Evolutionary conservation across 2,329 filamentous ascomycete species (phyloP).

Genomic region (Periconia digitata): DNA sequence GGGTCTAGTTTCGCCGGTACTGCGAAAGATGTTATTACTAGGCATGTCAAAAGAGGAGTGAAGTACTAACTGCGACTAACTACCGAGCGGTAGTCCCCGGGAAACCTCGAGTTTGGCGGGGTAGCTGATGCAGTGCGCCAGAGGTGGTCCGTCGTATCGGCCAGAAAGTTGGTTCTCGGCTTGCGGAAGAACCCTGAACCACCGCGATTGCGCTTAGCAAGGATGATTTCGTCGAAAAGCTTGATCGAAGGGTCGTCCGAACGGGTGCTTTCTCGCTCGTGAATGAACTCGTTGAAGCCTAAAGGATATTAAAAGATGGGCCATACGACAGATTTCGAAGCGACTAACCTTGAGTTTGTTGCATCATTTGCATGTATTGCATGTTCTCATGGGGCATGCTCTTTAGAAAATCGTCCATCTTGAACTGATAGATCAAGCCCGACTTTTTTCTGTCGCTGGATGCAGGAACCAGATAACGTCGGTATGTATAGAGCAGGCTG

Average conservation of each 20-base stretch:
- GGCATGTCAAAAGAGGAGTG: constrained; percentile 56
- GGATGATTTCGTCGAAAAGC: constrained; percentile 81
- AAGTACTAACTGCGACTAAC: constrained; percentile 54
- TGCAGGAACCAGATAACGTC: constrained; percentile 62
- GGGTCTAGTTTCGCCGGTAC: constrained; percentile 83
- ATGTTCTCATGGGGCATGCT: constrained; percentile 66
- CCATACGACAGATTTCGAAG: background rate
- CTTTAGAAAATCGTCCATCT: constrained; percentile 66
- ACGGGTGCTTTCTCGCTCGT: constrained; percentile 71
- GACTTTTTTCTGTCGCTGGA: constrained; percentile 63
- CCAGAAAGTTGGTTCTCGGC: constrained; percentile 61
- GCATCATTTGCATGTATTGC: constrained; percentile 64
- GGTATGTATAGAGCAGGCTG: constrained; percentile 69
- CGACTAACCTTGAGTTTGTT: constrained; percentile 64
- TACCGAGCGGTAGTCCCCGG: constrained; percentile 57
- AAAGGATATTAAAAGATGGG: constrained; percentile 10
- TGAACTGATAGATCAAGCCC: constrained; percentile 65
- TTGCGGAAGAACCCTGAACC: constrained; percentile 67
- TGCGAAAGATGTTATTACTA: constrained; percentile 54
- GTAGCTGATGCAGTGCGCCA: constrained; percentile 69
- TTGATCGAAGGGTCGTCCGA: constrained; percentile 67
- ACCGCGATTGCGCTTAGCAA: constrained; percentile 73
- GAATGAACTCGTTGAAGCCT: constrained; percentile 82
- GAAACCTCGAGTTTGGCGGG: constrained; percentile 56
- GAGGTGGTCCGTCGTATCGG: constrained; percentile 74